Percentiles rank a stretch among this genome's conserved stretches.
Evolutionary conservation across 1,284 basidiomycete species (phyloP).

Genomic region (Ceratobasidium sp.): DNA sequence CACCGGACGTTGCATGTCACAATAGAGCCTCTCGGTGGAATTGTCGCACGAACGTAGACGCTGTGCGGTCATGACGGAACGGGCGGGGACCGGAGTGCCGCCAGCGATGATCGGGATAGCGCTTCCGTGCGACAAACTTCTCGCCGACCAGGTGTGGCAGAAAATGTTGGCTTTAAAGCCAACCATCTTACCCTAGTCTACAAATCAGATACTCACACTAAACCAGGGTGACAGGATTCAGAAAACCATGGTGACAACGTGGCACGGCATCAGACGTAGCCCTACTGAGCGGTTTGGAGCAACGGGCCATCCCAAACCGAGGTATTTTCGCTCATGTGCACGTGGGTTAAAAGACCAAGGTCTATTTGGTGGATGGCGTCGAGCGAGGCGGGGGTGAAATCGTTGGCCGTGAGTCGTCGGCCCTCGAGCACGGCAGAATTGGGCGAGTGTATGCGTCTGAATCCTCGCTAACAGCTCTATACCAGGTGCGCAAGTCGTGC

Average conservation of each 20-base stretch:
- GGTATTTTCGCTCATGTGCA: conserved; percentile 13
- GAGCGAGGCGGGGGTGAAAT: neutral
- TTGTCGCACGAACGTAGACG: no score
- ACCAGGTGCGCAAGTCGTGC: neutral
- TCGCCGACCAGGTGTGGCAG: neutral
- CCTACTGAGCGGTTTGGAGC: neutral
- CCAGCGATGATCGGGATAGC: neutral
- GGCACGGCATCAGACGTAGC: conserved; percentile 21
- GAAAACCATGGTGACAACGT: conserved; percentile 20
- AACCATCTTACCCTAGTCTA: neutral
- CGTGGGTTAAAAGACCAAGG: neutral
- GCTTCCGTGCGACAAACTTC: neutral
- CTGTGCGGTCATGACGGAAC: no score
- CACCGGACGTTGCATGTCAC: neutral
- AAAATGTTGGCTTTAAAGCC: neutral
- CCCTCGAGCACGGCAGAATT: neutral
- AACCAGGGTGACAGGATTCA: conserved; percentile 2
- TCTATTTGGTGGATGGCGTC: neutral
- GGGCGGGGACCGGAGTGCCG: neutral
- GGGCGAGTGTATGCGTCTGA: conserved; percentile 13
- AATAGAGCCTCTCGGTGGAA: neutral
- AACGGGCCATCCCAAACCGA: conserved; percentile 20
- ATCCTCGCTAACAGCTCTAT: neutral
- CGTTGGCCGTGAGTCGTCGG: neutral
- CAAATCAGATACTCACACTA: conserved; percentile 2